Evolutionary conservation across 106 monocot species (phyloP), one percentile per base, ranked within the genome.

Genomic region (Platanthera guangdongensis): DNA sequence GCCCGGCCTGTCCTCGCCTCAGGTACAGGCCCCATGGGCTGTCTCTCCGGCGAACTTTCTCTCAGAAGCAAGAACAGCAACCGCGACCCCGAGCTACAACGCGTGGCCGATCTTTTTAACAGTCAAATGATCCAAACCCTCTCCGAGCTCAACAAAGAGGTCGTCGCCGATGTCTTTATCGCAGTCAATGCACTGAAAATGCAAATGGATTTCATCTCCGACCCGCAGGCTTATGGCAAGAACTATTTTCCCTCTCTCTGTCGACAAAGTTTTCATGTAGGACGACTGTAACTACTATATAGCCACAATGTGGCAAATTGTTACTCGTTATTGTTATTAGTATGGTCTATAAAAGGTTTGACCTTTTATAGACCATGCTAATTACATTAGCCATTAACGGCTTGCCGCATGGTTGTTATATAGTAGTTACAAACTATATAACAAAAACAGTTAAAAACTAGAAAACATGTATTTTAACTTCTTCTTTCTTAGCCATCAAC

Each of bases 211-310:
- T 92, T 77, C 80, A 79, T 92, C 9, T 49, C 52, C 30, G 74
- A 78, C 48, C 94, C 94, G 19, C 75, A 82, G 79, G 83, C 79
- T 46, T 86, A 79, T 25, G 92, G 92, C 87, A 74, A 78, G 54
- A 30, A 53, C 30, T 5, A 47, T 32, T 55, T 7, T 15, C 6
- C 49, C 32, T 21, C 51, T 68, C 32, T 21, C 51, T 68, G 3
- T 7, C 59, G 19, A 50, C 21, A 1, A 39, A 39, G 39, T 39
- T 39, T 39, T 39, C 39, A 39, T 3, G 39, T 39, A 39, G 39
- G 39, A 3, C 39, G 39, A 25, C 25, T 25, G 25, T 25, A 25
- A 25, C 25, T 0, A 25, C 25, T 25, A 25, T 25, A 25, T 25
- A 25, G 25, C 25, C 25, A 25, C 25, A 0, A 25, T 0, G 25